Evolutionary conservation across 2,329 filamentous ascomycete genomes (phyloP).

Genomic region (Metarhizium album): DNA sequence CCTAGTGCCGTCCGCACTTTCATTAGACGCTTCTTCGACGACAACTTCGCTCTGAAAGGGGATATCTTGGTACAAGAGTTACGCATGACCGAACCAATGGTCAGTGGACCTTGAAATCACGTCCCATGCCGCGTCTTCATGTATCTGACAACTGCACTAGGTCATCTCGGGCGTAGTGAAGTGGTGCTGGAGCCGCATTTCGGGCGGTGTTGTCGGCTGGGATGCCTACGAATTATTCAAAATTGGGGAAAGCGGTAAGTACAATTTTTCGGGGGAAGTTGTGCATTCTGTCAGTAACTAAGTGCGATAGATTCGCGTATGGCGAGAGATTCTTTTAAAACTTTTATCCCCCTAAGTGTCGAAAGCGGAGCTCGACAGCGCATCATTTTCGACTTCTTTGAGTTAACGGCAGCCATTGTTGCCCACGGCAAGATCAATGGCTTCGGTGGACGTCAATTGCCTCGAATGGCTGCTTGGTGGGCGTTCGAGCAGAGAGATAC

Average conservation of each 20-base stretch:
- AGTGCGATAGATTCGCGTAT: conserved; percentile 65
- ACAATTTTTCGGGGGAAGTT: conserved; percentile 7
- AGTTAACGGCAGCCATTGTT: conserved; percentile 79
- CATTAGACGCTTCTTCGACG: conserved; percentile 82
- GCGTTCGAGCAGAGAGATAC: conserved; percentile 86
- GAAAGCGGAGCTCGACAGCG: conserved; percentile 75
- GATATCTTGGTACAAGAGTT: conserved; percentile 73
- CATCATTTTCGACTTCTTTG: conserved; percentile 96
- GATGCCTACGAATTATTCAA: conserved; percentile 95
- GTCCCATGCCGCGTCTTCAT: not conserved
- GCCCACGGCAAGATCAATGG: conserved; percentile 91
- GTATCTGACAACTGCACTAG: conserved; percentile 31
- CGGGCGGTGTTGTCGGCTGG: conserved; percentile 90
- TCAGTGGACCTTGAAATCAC: conserved; percentile 31
- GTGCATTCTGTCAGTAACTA: not conserved
- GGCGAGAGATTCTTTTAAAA: conserved; percentile 87
- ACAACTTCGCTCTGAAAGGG: conserved; percentile 52
- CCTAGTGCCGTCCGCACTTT: conserved; percentile 87
- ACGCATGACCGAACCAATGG: conserved; percentile 87
- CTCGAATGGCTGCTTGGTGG: conserved; percentile 96
- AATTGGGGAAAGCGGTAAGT: conserved; percentile 76
- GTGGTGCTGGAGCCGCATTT: conserved; percentile 95
- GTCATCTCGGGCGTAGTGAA: conserved; percentile 89
- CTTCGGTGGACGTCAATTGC: conserved; percentile 84
- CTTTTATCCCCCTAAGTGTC: conserved; percentile 89